Percentiles rank a stretch among this genome's conserved stretches.
Evolutionary conservation across 2,329 filamentous ascomycete species (phyloP).

Genomic region (Trichoderma pleuroti): DNA sequence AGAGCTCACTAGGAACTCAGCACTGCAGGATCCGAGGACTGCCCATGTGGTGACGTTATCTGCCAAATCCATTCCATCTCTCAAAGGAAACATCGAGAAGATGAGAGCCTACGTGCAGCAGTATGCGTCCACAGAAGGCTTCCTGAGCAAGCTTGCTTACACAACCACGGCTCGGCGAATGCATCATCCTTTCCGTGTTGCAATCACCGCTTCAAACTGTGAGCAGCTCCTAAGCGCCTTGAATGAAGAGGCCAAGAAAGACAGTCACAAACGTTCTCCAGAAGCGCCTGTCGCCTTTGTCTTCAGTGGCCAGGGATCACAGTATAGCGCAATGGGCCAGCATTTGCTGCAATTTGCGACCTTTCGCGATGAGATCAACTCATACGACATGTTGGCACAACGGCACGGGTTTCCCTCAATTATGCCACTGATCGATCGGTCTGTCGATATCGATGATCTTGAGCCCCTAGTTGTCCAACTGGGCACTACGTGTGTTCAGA

Average conservation of each 20-base stretch:
- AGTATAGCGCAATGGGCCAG: conserved; percentile 49
- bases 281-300: conserved; percentile 40
- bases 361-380: conserved; percentile 52
- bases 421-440: conserved; percentile 44
- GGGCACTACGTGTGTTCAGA: conserved; percentile 53
- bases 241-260: conserved; percentile 19
- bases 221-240: conserved; percentile 27
- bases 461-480: conserved; percentile 39
- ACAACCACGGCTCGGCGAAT: conserved; percentile 62
- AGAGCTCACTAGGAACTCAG: neutral
- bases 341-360: conserved; percentile 47
- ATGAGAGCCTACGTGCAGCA: neutral
- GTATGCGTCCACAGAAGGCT: neutral
- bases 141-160: conserved; percentile 52
- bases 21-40: neutral
- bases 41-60: conserved; percentile 10
- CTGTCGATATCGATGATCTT: conserved; percentile 24
- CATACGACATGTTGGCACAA: conserved; percentile 53
- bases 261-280: conserved; percentile 24
- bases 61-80: conserved; percentile 14
- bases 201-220: conserved; percentile 39
- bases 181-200: conserved; percentile 56
- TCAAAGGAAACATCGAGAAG: neutral
- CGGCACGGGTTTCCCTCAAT: conserved; percentile 56
- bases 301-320: conserved; percentile 42